Conservation (phyloP, 2,329 filamentous ascomycete genomes). For the Neurospora sp. region DNA sequence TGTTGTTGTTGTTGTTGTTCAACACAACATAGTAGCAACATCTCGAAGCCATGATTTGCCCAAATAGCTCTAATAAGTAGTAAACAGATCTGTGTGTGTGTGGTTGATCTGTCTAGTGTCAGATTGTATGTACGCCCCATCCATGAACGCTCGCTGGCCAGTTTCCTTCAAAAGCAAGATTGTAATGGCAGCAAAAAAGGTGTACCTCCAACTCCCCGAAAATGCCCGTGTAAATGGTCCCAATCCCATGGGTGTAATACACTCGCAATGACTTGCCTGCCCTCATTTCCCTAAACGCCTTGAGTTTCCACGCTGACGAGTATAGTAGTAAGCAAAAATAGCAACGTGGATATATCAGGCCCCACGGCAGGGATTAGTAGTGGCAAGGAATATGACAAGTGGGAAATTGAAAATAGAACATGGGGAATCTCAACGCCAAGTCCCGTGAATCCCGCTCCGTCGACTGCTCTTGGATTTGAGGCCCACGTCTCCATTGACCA, state of each 20-base stretch:
- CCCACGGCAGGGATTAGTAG: background rate
- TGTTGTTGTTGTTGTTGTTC: no score
- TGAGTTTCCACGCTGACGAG: background rate
- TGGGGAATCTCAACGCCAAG: conserved; percentile 33
- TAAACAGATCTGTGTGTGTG: background rate
- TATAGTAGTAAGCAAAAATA: background rate
- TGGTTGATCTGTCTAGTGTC: background rate
- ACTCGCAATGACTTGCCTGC: background rate
- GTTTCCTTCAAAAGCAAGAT: background rate
- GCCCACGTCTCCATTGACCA: conserved; percentile 49
- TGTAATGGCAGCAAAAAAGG: background rate
- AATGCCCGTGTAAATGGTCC: background rate
- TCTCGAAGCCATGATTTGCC: background rate
- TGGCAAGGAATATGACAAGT: conserved; percentile 2
- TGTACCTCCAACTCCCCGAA: background rate
- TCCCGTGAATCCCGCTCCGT: conserved; percentile 41
- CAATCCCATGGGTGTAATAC: background rate
- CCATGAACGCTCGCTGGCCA: background rate
- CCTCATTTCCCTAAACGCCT: background rate
- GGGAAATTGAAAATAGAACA: conserved; percentile 4
- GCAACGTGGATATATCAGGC: background rate
- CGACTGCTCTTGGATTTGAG: conserved; percentile 39
- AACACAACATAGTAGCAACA: background rate
- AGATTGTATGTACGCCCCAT: background rate
- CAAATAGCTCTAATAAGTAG: background rate